Base-by-base conservation (phyloP, 176 grass and related monocot genomes). In the Musa troglodytarum region DNA sequence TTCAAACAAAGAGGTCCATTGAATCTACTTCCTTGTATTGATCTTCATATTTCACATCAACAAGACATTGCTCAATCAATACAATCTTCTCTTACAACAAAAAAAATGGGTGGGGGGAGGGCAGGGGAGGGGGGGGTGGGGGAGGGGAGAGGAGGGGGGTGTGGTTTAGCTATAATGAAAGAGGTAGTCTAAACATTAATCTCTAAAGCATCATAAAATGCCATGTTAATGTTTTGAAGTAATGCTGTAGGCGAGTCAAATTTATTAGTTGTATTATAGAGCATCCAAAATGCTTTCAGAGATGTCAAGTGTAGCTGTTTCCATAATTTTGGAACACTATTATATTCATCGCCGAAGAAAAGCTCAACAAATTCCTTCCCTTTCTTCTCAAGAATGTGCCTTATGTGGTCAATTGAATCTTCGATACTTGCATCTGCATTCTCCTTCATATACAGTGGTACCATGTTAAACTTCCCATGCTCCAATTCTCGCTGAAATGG, bases 241-340 rank as follows among this genome's bases (percentile, higher is more conserved):
- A 70, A 4, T 16, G 68, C 17, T 10, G 68, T 70, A 3, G 68
- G 15, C 14, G 68, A 70, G 68, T 70, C 68, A n/a, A 70, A 70
- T 10, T 8, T 16, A 19, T 70, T 70, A 49, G 11, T 21, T 9
- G 68, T 20, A 15, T 20, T 11, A 15, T n/a, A 70, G 0, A 70
- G 68, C 68, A 70, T 70, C 16, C 68, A n/a, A 19, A 70, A 70
- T 7, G 68, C 16, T 19, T 70, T 70, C 17, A 70, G 43, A 50
- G 68, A 21, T 9, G 17, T 10, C 34, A 70, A n/a, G 20, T 70
- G 68, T 49, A 70, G 68, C 2, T 70, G 19, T 21, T 70, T 70
- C 68, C 68, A 70, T 50, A 11, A 16, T 11, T 50, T 50, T 1
- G 68, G 43, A 52, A 49, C 66, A 19, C 14, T 16, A 9, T 9